These are phyloP conservation scores for Lenwebbia sp. DNA, from an alignment of 345 rosid genomes.

Conservation along the genomic window DNA sequence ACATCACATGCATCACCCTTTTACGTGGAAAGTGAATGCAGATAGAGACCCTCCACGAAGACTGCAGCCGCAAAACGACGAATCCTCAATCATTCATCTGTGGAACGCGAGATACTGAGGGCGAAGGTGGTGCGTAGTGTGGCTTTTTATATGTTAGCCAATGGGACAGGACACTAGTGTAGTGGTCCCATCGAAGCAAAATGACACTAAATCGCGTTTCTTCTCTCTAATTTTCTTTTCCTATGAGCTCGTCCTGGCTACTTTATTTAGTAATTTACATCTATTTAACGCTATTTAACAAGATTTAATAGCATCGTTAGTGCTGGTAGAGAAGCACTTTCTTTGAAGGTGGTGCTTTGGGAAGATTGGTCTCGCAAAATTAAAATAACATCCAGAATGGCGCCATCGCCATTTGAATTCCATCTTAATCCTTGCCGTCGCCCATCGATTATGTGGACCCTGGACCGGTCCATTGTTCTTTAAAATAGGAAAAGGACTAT, in stretches of 20 bases:
- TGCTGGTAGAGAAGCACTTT: background rate
- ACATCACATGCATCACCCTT: too few relatives aligned
- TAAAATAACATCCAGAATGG: background rate
- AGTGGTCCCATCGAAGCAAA: background rate
- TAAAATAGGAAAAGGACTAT: background rate
- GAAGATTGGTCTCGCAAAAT: background rate
- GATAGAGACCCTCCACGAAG: background rate
- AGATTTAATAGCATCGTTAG: background rate
- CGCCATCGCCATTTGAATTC: background rate
- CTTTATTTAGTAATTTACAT: background rate
- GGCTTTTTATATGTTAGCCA: background rate
- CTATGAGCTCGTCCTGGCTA: background rate
- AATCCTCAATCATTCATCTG: background rate
- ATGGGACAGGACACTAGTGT: background rate
- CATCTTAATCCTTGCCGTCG: background rate
- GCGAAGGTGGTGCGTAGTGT: background rate
- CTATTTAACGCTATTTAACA: background rate
- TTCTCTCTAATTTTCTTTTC: background rate
- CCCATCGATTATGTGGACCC: background rate
- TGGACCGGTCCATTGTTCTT: background rate
- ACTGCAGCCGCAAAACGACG: background rate
- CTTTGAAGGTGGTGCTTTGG: background rate
- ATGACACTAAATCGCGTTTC: background rate
- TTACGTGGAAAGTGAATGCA: too few relatives aligned
- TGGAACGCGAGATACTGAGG: background rate